Conservation (phyloP, 176 grass and related monocot species). For the Aegilops longissima region DNA sequence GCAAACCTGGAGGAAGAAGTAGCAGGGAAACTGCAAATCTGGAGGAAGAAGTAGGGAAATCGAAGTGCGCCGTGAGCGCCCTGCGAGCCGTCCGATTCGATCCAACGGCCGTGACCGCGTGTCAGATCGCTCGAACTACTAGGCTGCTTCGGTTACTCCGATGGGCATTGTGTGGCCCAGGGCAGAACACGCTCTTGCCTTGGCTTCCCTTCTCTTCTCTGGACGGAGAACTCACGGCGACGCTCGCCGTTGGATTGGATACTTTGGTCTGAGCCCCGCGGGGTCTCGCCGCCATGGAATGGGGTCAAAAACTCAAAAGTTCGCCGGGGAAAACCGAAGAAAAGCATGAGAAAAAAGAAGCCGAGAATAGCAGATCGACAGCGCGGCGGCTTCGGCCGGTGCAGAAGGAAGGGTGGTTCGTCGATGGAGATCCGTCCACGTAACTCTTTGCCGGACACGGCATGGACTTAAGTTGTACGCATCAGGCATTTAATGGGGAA, state of each 20-base stretch:
- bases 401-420: background rate
- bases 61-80: too few species aligned
- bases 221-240: background rate
- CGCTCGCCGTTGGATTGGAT: background rate
- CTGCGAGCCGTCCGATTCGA: background rate
- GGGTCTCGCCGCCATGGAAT: constrained; percentile 2
- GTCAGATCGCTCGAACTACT: background rate
- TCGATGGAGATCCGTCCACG: constrained; percentile 2
- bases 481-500: background rate
- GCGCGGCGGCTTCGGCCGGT: background rate
- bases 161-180: background rate
- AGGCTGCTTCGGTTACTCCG: background rate
- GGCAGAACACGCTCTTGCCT: constrained; percentile 23
- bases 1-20: background rate
- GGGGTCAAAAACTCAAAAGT: background rate
- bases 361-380: background rate
- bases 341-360: background rate
- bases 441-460: constrained; percentile 1
- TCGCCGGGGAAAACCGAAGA: background rate
- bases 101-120: background rate
- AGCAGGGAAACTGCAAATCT: background rate
- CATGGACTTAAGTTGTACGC: background rate
- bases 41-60: constrained; percentile 14
- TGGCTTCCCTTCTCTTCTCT: background rate
- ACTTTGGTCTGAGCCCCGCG: background rate